Evolutionary conservation across 106 monocot genomes (phyloP).

Genomic region (Agapanthus africanus): DNA sequence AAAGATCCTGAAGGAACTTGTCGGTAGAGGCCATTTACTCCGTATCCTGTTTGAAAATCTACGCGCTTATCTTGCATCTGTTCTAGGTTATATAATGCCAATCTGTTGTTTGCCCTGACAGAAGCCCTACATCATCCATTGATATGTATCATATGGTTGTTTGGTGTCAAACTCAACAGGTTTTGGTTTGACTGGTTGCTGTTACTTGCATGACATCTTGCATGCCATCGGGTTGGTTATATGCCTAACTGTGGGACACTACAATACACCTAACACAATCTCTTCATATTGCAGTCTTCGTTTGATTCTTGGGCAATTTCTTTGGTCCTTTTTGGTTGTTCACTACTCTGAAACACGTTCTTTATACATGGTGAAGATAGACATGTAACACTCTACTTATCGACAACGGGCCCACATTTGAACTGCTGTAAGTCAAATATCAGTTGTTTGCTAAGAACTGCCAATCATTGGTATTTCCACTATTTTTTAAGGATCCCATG

Average conservation of each 20-base stretch:
- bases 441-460: too few species aligned
- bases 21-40: not conserved
- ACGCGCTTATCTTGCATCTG: not conserved
- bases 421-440: too few species aligned
- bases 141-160: not conserved
- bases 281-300: not conserved
- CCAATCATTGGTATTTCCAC: not conserved
- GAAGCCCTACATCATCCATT: too few species aligned
- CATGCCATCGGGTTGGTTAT: not conserved
- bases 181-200: not conserved
- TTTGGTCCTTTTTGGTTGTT: not conserved
- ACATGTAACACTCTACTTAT: not conserved
- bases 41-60: not conserved
- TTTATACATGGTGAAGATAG: not conserved
- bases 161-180: not conserved
- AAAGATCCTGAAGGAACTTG: not conserved
- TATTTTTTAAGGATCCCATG: not conserved
- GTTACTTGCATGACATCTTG: constrained; percentile 4
- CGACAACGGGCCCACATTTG: not conserved
- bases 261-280: not conserved
- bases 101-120: not conserved
- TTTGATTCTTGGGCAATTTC: not conserved
- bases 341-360: too few species aligned
- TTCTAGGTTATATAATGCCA: not conserved
- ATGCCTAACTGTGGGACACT: constrained; percentile 3